Evolutionary conservation across 1,139 yeast genomes (phyloP).

Genomic region (Candida smagusa): DNA sequence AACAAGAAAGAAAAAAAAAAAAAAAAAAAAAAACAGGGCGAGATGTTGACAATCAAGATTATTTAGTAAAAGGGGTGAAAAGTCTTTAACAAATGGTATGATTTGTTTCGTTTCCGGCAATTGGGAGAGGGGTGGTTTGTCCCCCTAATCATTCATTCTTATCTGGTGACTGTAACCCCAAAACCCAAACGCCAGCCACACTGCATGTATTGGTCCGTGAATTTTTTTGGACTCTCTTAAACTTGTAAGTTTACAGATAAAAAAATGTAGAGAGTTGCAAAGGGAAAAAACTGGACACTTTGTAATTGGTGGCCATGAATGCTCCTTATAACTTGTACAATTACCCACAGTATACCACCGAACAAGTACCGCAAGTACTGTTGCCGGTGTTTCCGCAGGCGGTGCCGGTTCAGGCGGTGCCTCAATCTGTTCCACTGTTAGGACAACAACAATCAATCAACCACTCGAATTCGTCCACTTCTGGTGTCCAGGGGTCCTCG

Average conservation of each 20-base stretch:
- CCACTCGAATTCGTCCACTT: too few relatives aligned
- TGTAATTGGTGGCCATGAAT: slow-evolving; percentile 9
- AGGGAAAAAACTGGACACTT: slow-evolving; percentile 1
- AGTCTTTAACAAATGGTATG: too few relatives aligned
- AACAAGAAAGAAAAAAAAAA: background rate
- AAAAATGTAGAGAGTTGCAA: slow-evolving; percentile 1
- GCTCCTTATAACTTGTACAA: slow-evolving; percentile 12
- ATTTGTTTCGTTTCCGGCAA: too few relatives aligned
- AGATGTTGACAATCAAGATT: background rate
- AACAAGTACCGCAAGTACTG: slow-evolving; percentile 4
- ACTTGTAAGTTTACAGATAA: slow-evolving; percentile 3
- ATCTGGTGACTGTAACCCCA: background rate
- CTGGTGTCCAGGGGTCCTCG: too few relatives aligned
- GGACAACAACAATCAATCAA: too few relatives aligned
- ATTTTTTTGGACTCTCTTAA: slow-evolving; percentile 3
- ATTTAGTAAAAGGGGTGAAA: too few relatives aligned
- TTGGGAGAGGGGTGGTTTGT: too few relatives aligned
- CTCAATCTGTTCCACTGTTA: too few relatives aligned
- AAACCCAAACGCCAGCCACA: background rate
- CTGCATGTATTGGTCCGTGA: background rate
- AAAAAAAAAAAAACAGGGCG: background rate
- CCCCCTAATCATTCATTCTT: too few relatives aligned
- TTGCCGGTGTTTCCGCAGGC: background rate
- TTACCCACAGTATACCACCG: slow-evolving; percentile 8
- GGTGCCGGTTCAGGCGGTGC: background rate